Evolutionary conservation across 208 protist genomes (phyloP).

Genomic region (Acanthamoeba healyi): DNA sequence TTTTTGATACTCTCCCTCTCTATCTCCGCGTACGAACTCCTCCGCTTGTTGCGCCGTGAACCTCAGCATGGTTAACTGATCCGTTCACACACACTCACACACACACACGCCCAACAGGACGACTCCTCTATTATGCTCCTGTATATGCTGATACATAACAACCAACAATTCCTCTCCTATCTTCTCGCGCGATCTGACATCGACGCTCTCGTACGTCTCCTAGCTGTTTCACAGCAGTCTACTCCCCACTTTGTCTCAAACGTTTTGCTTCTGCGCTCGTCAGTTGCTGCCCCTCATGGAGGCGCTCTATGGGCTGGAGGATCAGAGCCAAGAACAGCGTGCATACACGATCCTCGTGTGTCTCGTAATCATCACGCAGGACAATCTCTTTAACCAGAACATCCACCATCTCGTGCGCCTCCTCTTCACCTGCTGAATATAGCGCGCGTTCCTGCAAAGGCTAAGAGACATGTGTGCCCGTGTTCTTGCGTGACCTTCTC

Average conservation of each 20-base stretch:
- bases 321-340: conserved; percentile 20
- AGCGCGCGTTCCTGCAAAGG: neutral
- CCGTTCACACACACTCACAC: neutral
- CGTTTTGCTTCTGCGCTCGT: no score
- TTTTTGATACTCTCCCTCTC: conserved; percentile 21
- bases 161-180: conserved; percentile 57
- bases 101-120: neutral
- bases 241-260: no score
- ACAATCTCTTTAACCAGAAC: conserved; percentile 62
- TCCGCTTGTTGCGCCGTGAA: neutral
- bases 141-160: conserved; percentile 56
- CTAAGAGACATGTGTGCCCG: no score
- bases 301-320: conserved; percentile 27
- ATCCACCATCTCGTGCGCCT: conserved; percentile 22
- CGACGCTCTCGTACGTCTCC: conserved; percentile 17
- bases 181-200: conserved; percentile 40
- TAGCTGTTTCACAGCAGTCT: no score
- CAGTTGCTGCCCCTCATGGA: conserved; percentile 9
- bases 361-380: conserved; percentile 58
- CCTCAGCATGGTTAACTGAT: no score
- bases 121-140: neutral
- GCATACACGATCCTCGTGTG: conserved; percentile 55
- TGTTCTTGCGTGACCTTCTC: neutral
- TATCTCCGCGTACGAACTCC: neutral
- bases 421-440: neutral